Evolutionary conservation across 176 grass and related monocot genomes (phyloP).

Genomic region (Pharus latifolius): DNA sequence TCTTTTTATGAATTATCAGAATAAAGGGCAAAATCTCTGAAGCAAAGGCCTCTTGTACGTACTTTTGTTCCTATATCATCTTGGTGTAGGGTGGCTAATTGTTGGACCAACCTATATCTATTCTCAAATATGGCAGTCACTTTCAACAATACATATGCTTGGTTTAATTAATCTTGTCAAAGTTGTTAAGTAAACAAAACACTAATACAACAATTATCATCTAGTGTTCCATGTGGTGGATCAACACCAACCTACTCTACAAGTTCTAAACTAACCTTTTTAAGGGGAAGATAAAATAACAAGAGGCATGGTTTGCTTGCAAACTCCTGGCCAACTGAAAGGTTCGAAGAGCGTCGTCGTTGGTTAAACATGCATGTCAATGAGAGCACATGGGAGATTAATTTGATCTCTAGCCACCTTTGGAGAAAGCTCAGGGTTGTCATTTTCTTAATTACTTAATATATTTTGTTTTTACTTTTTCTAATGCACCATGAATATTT

Average conservation of each 20-base stretch:
- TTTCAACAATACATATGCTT: background rate
- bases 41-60: no score
- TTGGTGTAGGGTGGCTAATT: no score
- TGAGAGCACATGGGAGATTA: slow-evolving; percentile 5
- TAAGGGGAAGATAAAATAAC: no score
- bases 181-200: background rate
- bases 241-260: background rate
- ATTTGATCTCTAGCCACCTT: no score
- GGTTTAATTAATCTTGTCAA: background rate
- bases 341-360: background rate
- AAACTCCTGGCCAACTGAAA: background rate
- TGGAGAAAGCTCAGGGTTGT: background rate
- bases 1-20: no score
- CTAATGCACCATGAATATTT: no score
- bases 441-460: background rate
- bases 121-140: background rate
- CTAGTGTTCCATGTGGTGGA: background rate
- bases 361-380: background rate
- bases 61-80: no score
- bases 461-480: background rate
- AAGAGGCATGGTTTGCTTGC: no score
- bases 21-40: no score
- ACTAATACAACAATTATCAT: background rate
- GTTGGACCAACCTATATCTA: no score
- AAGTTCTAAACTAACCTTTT: background rate